These are phyloP conservation scores for Cinnamomum chago DNA, from an alignment of 164 flowering plant genomes.

Conservation along the genomic window DNA sequence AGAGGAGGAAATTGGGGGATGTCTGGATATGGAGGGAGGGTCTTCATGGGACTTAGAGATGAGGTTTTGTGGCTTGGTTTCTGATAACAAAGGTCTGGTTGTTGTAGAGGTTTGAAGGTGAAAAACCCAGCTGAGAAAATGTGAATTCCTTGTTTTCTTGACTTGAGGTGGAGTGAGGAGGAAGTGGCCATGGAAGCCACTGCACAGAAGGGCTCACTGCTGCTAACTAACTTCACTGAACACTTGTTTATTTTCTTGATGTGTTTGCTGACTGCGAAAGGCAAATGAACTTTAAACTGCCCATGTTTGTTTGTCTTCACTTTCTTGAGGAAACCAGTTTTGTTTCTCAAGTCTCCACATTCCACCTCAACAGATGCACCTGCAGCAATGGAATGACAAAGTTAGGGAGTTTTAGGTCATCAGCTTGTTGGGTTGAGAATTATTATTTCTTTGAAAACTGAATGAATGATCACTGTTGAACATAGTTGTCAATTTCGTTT, in stretches of 20 bases:
- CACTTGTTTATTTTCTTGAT: constrained; percentile 53
- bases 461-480: no score
- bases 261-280: constrained; percentile 58
- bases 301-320: constrained; percentile 65
- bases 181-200: constrained; percentile 64
- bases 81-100: constrained; percentile 52
- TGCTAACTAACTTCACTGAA: constrained; percentile 55
- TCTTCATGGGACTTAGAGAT: constrained; percentile 9
- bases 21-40: constrained; percentile 4
- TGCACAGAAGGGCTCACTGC: constrained; percentile 68
- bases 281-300: constrained; percentile 52
- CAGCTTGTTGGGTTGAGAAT: neutral
- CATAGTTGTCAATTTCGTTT: no score
- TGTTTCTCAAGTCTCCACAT: constrained; percentile 40
- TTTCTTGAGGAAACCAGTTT: constrained; percentile 37
- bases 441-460: neutral
- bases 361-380: constrained; percentile 59
- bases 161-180: constrained; percentile 51
- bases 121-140: constrained; percentile 62
- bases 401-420: neutral
- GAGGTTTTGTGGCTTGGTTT: constrained; percentile 37
- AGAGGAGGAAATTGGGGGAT: constrained; percentile 6
- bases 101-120: constrained; percentile 59
- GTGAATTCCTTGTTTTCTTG: constrained; percentile 49
- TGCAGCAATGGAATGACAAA: constrained; percentile 12